Base-by-base conservation (phyloP, 2,329 filamentous ascomycete genomes). In the Akanthomyces lecanii region DNA sequence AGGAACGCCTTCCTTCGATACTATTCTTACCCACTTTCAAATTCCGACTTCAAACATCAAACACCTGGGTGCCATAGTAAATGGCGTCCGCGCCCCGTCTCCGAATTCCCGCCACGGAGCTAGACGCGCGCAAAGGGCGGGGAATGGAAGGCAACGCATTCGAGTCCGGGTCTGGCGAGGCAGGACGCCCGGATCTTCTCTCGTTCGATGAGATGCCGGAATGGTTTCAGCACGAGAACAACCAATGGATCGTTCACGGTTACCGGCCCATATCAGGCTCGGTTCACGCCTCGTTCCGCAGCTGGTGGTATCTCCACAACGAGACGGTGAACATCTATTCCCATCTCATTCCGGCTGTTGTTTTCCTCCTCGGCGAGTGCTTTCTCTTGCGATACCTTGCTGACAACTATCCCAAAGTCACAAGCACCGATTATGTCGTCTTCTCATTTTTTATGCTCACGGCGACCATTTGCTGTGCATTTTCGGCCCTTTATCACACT, bases 251-350 rank as follows among this genome's bases (percentile, higher is more conserved):
- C 63, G 64, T 66, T 47, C 63, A 64, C 28, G 66, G 65, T 28
- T 82, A 82, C 65, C 76, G 79, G n/a, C 76, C 76, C 6, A 71
- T 75, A 30, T 76, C 74, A 4, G 68, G 71, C 58, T 81, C 79
- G 1, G 67, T 66, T 28, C 62, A 53, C 3, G 65, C 64, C 10
- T 82, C 74, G 61, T 67, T 81, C 56, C 58, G 67, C 28, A 81
- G 78, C 62, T 76, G 74, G 72, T 65, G 68, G 3, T 77, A 78
- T 65, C 44, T 74, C 16, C 72, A 75, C 67, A 74, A 74, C 62
- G 71, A 75, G 63, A 68, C 71, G 4, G 64, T 71, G 64, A 51
- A 51, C n/a, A n/a, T n/a, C n/a, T n/a, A n/a, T n/a, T n/a, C n/a
- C n/a, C n/a, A n/a, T n/a, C n/a, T n/a, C n/a, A 65, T 83, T 3